phyloP scores from a whole-genome alignment of 768 basidiomycete species.

The Amanita muscaria region DNA sequence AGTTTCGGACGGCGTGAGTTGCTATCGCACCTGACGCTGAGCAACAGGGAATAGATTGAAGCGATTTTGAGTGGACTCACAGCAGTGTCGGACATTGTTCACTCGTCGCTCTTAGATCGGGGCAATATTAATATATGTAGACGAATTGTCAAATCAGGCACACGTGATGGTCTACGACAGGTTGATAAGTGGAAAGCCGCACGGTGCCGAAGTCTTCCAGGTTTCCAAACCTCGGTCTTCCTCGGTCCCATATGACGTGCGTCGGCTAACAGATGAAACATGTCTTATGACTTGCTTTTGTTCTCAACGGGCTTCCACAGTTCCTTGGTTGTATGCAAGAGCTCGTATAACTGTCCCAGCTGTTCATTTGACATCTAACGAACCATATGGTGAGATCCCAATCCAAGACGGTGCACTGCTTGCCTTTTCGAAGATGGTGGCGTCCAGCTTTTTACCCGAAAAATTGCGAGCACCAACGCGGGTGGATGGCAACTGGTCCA shows the following conservation, averaged over 20 bases:
- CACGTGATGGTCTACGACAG: conserved; percentile 11
- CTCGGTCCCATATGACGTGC: not conserved
- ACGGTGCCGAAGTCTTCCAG: not conserved
- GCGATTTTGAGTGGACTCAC: conserved; percentile 18
- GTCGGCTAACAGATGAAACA: no score
- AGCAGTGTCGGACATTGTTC: conserved; percentile 28
- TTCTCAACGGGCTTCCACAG: conserved; percentile 62
- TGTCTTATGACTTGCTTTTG: conserved; percentile 12
- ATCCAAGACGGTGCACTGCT: conserved; percentile 6
- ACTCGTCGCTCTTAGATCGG: no score
- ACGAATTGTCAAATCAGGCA: not conserved
- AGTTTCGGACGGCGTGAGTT: conserved; percentile 36
- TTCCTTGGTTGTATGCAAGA: conserved; percentile 87
- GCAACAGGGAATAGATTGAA: not conserved
- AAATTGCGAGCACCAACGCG: conserved; percentile 39
- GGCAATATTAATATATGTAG: not conserved
- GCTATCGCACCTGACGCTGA: not conserved
- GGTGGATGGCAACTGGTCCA: conserved; percentile 57
- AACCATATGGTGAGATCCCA: not conserved
- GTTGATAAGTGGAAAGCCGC: not conserved
- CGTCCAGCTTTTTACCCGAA: conserved; percentile 58
- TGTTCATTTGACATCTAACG: conserved; percentile 83
- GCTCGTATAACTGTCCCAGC: conserved; percentile 86
- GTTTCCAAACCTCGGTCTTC: no score
- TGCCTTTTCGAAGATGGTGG: conserved; percentile 71